Evolutionary conservation across 2,329 filamentous ascomycete genomes (phyloP).

Genomic region (Nigrospora sphaerica): DNA sequence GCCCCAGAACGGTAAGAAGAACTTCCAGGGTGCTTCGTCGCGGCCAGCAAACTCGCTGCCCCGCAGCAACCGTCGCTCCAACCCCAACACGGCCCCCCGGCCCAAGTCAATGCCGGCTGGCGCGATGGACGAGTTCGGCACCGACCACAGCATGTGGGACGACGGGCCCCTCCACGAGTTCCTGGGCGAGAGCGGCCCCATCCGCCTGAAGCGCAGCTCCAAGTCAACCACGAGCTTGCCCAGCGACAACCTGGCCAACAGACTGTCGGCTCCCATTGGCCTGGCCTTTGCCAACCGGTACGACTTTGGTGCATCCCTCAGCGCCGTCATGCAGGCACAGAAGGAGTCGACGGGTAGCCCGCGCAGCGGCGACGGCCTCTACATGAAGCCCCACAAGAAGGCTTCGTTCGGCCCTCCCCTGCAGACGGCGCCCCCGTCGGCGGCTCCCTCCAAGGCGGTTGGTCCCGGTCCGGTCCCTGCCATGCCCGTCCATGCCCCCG

Average conservation of each 20-base stretch:
- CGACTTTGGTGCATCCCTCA: conserved; percentile 89
- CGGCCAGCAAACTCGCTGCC: conserved; percentile 51
- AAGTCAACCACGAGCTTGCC: conserved; percentile 58
- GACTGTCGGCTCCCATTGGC: conserved; percentile 49
- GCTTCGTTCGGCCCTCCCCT: conserved; percentile 13
- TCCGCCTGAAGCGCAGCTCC: conserved; percentile 63
- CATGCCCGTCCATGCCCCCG: not conserved
- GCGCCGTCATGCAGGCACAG: conserved; percentile 70
- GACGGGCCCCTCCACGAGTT: conserved; percentile 55
- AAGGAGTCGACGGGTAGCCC: conserved; percentile 55
- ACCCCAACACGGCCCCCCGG: conserved; percentile 32
- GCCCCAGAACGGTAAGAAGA: conserved; percentile 51
- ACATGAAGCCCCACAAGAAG: conserved; percentile 46
- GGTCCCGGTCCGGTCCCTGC: conserved; percentile 3
- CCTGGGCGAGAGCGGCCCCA: conserved; percentile 54
- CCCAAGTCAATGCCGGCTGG: conserved; percentile 49
- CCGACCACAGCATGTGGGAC: conserved; percentile 45
- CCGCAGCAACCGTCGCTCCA: conserved; percentile 55
- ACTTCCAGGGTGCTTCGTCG: conserved; percentile 40
- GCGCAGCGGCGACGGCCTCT: conserved; percentile 38
- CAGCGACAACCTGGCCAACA: conserved; percentile 50
- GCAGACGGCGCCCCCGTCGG: not conserved
- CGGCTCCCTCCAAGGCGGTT: conserved; percentile 6
- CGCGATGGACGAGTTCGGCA: conserved; percentile 64
- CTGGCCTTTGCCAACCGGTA: conserved; percentile 88